Evolutionary conservation across 257 asterid species (phyloP).

Genomic region (Solanum appendiculatum): DNA sequence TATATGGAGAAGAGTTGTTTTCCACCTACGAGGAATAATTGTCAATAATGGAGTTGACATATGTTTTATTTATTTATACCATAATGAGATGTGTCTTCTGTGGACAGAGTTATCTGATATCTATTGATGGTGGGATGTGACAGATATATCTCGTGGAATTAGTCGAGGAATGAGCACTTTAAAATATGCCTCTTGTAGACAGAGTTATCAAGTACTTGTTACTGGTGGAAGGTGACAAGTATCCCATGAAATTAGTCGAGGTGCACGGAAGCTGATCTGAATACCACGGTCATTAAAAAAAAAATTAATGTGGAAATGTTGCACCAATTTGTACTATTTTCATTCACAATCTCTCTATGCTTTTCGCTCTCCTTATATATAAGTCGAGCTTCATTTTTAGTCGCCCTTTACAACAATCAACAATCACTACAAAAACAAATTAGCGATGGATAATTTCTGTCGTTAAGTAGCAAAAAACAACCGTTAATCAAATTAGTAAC

Average conservation of each 20-base stretch:
- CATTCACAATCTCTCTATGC: not conserved
- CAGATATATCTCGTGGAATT: fast-evolving
- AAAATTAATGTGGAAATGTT: not conserved
- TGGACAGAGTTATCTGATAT: too few relatives aligned
- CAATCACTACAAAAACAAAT: not conserved
- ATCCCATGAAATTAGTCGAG: not conserved
- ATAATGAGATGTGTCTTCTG: not conserved
- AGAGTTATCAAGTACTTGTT: not conserved
- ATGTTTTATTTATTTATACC: not conserved
- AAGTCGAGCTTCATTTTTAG: not conserved
- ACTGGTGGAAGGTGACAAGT: not conserved
- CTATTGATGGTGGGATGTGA: too few relatives aligned
- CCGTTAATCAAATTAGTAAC: not conserved
- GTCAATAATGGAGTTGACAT: not conserved
- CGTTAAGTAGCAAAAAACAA: not conserved
- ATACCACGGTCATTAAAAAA: too few relatives aligned
- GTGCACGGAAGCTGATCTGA: too few relatives aligned
- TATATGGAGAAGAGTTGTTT: not conserved
- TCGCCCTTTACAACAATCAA: not conserved
- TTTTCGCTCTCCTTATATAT: not conserved
- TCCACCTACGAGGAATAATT: not conserved
- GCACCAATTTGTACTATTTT: not conserved
- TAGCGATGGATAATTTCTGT: not conserved
- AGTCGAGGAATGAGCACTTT: not conserved
- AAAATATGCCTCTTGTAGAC: not conserved